phyloP scores from a whole-genome alignment of 306 rosid genomes.

The Begonia peltatifolia region DNA sequence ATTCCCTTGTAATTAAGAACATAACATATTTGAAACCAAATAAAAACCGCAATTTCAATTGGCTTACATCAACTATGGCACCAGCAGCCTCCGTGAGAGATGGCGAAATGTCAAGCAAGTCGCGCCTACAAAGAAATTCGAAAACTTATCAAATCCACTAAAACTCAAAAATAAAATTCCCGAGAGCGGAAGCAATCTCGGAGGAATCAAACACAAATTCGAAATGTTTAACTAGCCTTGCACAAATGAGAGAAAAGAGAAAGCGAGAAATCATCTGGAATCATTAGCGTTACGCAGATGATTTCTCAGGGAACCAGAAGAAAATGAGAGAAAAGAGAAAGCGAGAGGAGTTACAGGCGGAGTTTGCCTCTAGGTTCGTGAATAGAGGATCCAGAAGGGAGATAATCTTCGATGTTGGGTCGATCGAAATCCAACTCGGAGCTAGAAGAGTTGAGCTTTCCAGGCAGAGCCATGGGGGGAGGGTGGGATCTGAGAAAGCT shows the following conservation, averaged over 20 bases:
- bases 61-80: conserved; percentile 81
- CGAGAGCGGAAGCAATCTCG: neutral
- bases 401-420: conserved; percentile 90
- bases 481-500: too few relatives aligned
- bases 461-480: conserved; percentile 18
- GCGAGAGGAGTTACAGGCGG: conserved; percentile 34
- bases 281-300: neutral
- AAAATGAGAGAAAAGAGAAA: conserved; percentile 2
- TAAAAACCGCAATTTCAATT: neutral
- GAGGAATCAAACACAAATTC: neutral
- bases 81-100: conserved; percentile 87
- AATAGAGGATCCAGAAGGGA: conserved; percentile 71
- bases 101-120: conserved; percentile 87
- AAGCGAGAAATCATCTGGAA: neutral
- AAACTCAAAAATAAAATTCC: neutral
- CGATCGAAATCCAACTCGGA: conserved; percentile 87
- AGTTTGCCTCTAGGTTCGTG: conserved; percentile 82
- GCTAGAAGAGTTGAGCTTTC: conserved; percentile 37
- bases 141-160: neutral
- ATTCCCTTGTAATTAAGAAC: conserved; percentile 1
- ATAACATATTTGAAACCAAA: neutral
- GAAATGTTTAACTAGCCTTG: neutral
- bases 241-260: neutral
- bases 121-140: conserved; percentile 38
- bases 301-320: neutral